Evolutionary conservation across 2,329 filamentous ascomycete species (phyloP).

Genomic region (Pseudogymnoascus sp.): DNA sequence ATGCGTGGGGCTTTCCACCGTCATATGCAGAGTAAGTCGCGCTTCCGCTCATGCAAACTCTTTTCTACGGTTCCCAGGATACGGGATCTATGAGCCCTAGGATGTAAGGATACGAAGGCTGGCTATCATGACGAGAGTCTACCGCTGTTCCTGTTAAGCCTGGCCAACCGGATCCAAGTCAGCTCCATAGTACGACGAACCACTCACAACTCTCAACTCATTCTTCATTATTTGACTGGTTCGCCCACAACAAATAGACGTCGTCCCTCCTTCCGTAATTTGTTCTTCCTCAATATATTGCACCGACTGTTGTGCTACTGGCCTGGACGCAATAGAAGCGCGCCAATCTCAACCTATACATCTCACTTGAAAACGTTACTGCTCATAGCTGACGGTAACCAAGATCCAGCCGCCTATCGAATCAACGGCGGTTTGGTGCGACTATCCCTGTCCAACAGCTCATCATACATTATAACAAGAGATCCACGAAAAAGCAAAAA

Average conservation of each 20-base stretch:
- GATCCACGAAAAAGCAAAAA: not conserved
- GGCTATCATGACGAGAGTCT: conserved; percentile 2
- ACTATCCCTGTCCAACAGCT: conserved; percentile 6
- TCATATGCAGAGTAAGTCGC: not conserved
- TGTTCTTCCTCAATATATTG: conserved; percentile 1
- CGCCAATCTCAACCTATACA: not conserved
- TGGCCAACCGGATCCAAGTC: not conserved
- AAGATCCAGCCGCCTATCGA: conserved; percentile 1
- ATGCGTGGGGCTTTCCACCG: conserved; percentile 1
- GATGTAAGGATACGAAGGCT: not conserved
- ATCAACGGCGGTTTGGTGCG: not conserved
- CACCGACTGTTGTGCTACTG: conserved; percentile 7
- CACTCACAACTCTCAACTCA: not conserved
- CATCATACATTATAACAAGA: conserved; percentile 12
- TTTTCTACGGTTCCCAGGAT: not conserved
- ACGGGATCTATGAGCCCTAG: not conserved
- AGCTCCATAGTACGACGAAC: not conserved
- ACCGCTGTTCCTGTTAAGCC: not conserved
- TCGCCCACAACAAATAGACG: conserved; percentile 9
- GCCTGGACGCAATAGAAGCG: conserved; percentile 2
- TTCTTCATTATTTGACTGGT: conserved; percentile 4
- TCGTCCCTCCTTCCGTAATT: conserved; percentile 5
- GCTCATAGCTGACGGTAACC: conserved; percentile 3
- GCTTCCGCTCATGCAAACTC: not conserved
- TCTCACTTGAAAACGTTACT: not conserved